Evolutionary conservation across 352 stramenopile genomes (phyloP), one percentile per base, ranked within the genome.

Genomic region (Phytophthora melonis): DNA sequence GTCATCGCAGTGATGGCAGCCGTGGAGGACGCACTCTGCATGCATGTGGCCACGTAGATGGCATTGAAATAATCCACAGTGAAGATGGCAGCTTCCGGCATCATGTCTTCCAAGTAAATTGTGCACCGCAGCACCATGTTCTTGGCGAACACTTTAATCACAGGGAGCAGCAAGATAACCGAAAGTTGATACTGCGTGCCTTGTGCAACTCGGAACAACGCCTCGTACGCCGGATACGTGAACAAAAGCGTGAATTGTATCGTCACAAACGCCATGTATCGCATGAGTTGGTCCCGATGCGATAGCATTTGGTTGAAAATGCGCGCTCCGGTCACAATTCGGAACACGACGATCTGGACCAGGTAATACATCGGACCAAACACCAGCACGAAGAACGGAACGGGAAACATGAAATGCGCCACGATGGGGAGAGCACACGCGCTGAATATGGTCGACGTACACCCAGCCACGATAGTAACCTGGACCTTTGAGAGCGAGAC

Each of bases 121-220:
- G 36, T 58, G 21, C 39, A 67, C 2, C 50, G 45, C 1, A 65
- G 21, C 1, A 77, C 23, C 18, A 68, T 9, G 19, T 78, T 74
- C 23, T 68, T 72, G 18, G 83, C 62, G 4, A 53, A 2, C 5
- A 73, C 39, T 41, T 82, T 81, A 1, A 86, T 64, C 0, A 83
- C 11, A 18, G 70, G 59, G 11, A 82, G 53, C 1, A 78, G 23
- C 14, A 70, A 16, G 5, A 74, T 36, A 0, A 63, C 68, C 1
- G 19, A 3, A 18, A 66, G 3, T 55, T 75, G 61, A 25, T 67
- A 71, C 3, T 36, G 45, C 0, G 58, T 41, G 8, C 34, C 47
- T 41, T 60, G 19, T 8, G 52, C 58, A n/a, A 47, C 5, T 6
- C 47, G 63, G 18, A 67, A 71, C 5, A 71, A 21, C 6, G 53